A percentile compares a stretch with the other conserved stretches of the same genome.
These are phyloP conservation scores for Trichomonas tenax DNA, from an alignment of 208 protist genomes.

Conservation along the genomic window DNA sequence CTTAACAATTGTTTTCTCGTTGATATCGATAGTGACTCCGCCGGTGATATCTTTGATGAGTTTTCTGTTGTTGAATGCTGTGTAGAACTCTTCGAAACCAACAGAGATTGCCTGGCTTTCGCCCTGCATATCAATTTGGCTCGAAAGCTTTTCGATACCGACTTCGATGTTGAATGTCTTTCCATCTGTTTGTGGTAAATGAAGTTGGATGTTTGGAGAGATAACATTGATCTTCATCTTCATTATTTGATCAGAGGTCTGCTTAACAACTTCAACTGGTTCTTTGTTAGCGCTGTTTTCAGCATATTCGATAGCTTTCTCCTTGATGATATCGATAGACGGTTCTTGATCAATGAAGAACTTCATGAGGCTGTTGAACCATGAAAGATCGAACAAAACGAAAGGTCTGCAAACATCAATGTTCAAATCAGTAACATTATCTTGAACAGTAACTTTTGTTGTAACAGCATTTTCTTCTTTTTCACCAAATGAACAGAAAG, in stretches of 20 bases:
- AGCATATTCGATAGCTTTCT: not conserved
- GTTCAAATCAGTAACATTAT: not conserved
- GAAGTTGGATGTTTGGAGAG: not conserved
- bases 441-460: not conserved
- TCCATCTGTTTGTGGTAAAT: not conserved
- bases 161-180: not conserved
- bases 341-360: not conserved
- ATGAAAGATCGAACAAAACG: not conserved
- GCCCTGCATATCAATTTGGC: not conserved
- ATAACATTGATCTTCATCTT: not conserved
- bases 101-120: not conserved
- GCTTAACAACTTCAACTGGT: not conserved
- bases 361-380: not conserved
- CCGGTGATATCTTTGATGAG: not conserved
- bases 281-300: not conserved
- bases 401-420: not conserved
- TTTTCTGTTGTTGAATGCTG: not conserved
- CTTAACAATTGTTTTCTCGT: not conserved
- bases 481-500: not conserved
- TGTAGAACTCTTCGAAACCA: not conserved
- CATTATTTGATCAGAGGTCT: not conserved
- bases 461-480: not conserved
- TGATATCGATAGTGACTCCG: not conserved
- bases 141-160: not conserved
- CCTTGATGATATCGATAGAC: not conserved